These are phyloP conservation scores for Bipolaris zeicola DNA, from an alignment of 2,329 filamentous ascomycete genomes.

Conservation along the genomic window DNA sequence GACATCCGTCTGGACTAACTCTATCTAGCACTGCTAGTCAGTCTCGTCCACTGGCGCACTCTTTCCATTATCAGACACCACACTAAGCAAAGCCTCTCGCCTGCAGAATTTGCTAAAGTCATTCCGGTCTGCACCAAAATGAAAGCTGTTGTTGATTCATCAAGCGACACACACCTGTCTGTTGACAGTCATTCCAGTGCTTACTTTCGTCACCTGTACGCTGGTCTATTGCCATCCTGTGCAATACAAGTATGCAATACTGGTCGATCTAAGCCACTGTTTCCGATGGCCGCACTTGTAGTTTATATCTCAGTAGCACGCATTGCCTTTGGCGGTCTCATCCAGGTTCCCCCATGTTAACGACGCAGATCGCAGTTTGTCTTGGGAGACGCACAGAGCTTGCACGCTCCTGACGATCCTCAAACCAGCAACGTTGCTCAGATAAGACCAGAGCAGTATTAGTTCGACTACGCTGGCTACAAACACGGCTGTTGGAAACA, in stretches of 20 bases:
- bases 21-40: constrained; percentile 20
- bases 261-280: constrained; percentile 24
- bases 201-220: constrained; percentile 16
- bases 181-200: constrained; percentile 13
- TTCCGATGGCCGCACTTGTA: constrained; percentile 19
- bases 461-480: constrained; percentile 28
- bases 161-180: constrained; percentile 23
- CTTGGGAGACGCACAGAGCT: neutral
- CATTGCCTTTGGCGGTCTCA: constrained; percentile 26
- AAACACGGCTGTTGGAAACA: constrained; percentile 21
- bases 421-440: neutral
- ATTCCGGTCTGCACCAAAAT: no score
- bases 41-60: constrained; percentile 21
- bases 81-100: constrained; percentile 16
- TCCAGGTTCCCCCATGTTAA: constrained; percentile 26
- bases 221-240: constrained; percentile 31
- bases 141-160: constrained; percentile 17
- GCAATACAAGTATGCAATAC: constrained; percentile 27
- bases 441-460: neutral
- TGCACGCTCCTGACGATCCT: neutral
- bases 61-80: constrained; percentile 10
- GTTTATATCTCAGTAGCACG: constrained; percentile 17
- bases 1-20: constrained; percentile 13
- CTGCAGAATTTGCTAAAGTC: no score
- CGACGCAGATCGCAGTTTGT: neutral